A percentile compares a stretch with the other conserved stretches of the same genome.
Evolutionary conservation across 2,329 filamentous ascomycete genomes (phyloP).

Genomic region (Tolypocladium cylindrosporum): DNA sequence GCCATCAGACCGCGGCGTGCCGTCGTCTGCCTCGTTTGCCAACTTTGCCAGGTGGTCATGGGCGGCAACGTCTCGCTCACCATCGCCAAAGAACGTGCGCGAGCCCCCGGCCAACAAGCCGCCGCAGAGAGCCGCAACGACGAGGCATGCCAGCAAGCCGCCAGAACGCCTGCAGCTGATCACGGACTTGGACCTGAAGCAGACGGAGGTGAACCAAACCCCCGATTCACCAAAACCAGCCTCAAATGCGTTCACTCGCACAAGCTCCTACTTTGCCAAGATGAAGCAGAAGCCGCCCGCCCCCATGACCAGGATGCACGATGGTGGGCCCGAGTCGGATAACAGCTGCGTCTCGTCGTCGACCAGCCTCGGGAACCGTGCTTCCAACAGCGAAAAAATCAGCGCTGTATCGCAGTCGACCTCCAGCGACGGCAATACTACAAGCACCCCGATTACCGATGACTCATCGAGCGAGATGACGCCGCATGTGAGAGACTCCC

Average conservation of each 20-base stretch:
- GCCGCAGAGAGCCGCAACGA: slow-evolving; percentile 12
- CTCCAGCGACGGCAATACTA: slow-evolving; percentile 25
- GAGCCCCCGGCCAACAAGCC: slow-evolving; percentile 12
- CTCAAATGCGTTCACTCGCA: slow-evolving; percentile 29
- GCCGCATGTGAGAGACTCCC: slow-evolving; percentile 34
- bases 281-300: slow-evolving; percentile 37
- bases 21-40: slow-evolving; percentile 35
- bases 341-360: slow-evolving; percentile 37
- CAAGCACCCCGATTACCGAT: slow-evolving; percentile 25
- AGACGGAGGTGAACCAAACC: slow-evolving; percentile 10
- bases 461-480: slow-evolving; percentile 37
- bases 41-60: slow-evolving; percentile 42
- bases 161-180: slow-evolving; percentile 19
- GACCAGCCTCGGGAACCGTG: slow-evolving; percentile 32
- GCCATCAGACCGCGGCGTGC: slow-evolving; percentile 23
- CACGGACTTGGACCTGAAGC: slow-evolving; percentile 11
- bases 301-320: slow-evolving; percentile 27
- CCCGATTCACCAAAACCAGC: slow-evolving; percentile 25
- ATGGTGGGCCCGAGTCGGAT: slow-evolving; percentile 25
- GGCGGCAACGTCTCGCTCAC: slow-evolving; percentile 38
- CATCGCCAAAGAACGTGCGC: slow-evolving; percentile 30
- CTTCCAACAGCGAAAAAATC: slow-evolving; percentile 23
- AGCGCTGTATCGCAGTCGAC: slow-evolving; percentile 27
- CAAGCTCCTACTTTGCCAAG: slow-evolving; percentile 39
- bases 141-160: slow-evolving; percentile 12